These are phyloP conservation scores for Farysia itapuensis DNA, from an alignment of 1,284 basidiomycete genomes.

Conservation along the genomic window DNA sequence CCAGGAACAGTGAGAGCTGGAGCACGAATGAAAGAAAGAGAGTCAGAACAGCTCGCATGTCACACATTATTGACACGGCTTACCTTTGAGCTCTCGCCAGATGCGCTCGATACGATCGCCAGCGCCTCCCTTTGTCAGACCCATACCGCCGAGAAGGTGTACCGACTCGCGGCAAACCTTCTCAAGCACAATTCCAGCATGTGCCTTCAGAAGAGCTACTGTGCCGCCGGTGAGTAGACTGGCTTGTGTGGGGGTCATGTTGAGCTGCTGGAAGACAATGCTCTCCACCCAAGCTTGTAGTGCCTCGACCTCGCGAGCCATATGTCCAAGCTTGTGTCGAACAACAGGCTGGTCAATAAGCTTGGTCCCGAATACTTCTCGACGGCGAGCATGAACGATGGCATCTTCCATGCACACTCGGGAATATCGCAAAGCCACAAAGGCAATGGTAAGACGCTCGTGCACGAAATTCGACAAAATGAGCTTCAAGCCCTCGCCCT, in stretches of 20 bases:
- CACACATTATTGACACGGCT: too few species aligned
- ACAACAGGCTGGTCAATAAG: slow-evolving; percentile 54
- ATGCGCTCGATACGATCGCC: slow-evolving; percentile 50
- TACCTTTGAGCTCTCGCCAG: slow-evolving; percentile 45
- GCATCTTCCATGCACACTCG: slow-evolving; percentile 46
- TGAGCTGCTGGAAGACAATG: slow-evolving; percentile 38
- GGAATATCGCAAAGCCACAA: slow-evolving; percentile 37
- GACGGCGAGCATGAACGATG: slow-evolving; percentile 31
- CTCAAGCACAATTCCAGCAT: slow-evolving; percentile 48
- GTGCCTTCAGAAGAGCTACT: slow-evolving; percentile 48
- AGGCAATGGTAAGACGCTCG: slow-evolving; percentile 45
- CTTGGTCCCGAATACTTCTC: slow-evolving; percentile 46
- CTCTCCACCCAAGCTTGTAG: slow-evolving; percentile 47
- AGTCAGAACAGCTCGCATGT: too few species aligned
- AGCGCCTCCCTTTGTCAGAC: slow-evolving; percentile 43
- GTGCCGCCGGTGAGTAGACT: slow-evolving; percentile 44
- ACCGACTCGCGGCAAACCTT: slow-evolving; percentile 39
- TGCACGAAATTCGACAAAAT: slow-evolving; percentile 45
- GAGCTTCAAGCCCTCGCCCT: slow-evolving; percentile 41
- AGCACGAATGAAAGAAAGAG: not conserved
- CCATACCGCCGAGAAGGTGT: slow-evolving; percentile 47
- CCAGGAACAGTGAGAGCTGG: slow-evolving; percentile 38
- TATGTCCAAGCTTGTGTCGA: slow-evolving; percentile 50
- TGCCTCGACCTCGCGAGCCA: slow-evolving; percentile 50
- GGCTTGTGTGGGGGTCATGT: slow-evolving; percentile 29